These are phyloP conservation scores for Pichia sp. DNA, from an alignment of 1,139 yeast genomes.

Conservation along the genomic window DNA sequence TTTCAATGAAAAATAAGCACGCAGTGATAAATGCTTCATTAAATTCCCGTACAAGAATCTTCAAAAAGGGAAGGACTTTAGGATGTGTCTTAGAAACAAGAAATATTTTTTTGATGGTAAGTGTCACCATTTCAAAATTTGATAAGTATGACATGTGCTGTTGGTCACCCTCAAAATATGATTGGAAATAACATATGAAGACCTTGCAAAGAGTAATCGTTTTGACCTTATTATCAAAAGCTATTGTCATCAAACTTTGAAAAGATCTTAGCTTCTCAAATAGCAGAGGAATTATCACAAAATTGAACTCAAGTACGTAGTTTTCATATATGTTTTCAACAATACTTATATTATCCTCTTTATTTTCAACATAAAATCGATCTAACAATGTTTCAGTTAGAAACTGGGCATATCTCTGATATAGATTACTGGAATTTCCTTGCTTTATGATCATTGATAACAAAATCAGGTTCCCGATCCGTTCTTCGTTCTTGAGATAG, in stretches of 20 bases:
- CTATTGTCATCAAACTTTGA: constrained; percentile 15
- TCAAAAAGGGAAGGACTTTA: constrained; percentile 3
- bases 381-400: constrained; percentile 13
- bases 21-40: constrained; percentile 16
- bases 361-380: constrained; percentile 11
- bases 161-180: background rate
- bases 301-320: constrained; percentile 12
- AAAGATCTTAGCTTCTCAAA: constrained; percentile 28
- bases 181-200: constrained; percentile 9
- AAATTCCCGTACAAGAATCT: constrained; percentile 7
- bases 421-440: background rate
- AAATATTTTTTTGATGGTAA: constrained; percentile 14
- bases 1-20: constrained; percentile 14
- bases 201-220: constrained; percentile 4
- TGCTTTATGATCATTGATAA: constrained; percentile 5
- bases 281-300: constrained; percentile 27
- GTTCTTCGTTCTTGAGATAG: constrained; percentile 4
- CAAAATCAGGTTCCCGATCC: constrained; percentile 13
- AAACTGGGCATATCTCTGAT: constrained; percentile 6
- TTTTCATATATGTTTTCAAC: constrained; percentile 14
- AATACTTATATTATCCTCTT: constrained; percentile 1
- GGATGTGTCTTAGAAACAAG: constrained; percentile 7
- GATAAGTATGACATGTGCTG: background rate
- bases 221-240: constrained; percentile 8
- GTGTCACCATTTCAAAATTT: constrained; percentile 13